These are phyloP conservation scores for Tolypocladium guangdongense DNA, from an alignment of 2,329 filamentous ascomycete genomes.

Conservation along the genomic window DNA sequence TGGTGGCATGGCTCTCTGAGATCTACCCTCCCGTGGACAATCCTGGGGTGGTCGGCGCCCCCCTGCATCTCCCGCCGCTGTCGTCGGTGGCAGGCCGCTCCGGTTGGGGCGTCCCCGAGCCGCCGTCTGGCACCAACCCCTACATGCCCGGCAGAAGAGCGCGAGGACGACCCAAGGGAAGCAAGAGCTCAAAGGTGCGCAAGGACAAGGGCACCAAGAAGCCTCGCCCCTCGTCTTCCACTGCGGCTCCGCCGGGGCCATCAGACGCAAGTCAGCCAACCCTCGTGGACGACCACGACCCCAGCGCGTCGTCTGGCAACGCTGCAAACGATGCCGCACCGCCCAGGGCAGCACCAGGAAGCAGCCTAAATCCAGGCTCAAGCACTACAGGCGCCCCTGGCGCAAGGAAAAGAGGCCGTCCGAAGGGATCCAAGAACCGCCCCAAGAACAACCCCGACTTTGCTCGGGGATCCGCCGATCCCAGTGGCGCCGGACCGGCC, in stretches of 20 bases:
- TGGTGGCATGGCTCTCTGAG: conserved; percentile 52
- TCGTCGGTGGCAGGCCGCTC: conserved; percentile 1
- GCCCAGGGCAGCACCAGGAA: background rate
- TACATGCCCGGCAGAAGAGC: conserved; percentile 25
- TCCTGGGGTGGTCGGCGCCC: conserved; percentile 1
- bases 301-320: background rate
- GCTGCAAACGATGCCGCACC: background rate
- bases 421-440: conserved; percentile 36
- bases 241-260: background rate
- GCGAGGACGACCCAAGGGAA: conserved; percentile 46
- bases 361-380: conserved; percentile 5
- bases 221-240: conserved; percentile 7
- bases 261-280: background rate
- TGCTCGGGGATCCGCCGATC: background rate
- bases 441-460: conserved; percentile 15
- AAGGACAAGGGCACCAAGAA: conserved; percentile 45
- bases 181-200: conserved; percentile 23
- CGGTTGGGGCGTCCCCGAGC: background rate
- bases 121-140: background rate
- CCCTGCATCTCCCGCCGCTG: background rate
- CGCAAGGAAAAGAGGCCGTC: conserved; percentile 24
- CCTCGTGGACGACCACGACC: background rate
- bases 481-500: background rate
- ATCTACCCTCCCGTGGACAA: conserved; percentile 41
- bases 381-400: conserved; percentile 10